Evolutionary conservation across 1,139 yeast species (phyloP).

Genomic region (Starmera stellimalicola): DNA sequence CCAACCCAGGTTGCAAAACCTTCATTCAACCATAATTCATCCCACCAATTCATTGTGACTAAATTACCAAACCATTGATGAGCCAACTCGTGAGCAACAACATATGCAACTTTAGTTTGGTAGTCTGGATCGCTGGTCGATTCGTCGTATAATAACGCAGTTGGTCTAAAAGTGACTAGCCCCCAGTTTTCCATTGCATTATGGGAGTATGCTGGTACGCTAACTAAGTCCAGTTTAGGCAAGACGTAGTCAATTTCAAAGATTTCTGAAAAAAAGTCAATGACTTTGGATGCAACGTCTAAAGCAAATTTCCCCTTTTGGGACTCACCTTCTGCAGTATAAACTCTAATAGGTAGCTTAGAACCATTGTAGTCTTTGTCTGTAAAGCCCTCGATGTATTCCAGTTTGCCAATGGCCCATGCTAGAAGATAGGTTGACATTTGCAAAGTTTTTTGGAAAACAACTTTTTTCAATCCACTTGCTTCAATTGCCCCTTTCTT

Average conservation of each 20-base stretch:
- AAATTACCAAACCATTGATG: constrained; percentile 93
- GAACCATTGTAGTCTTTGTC: constrained; percentile 31
- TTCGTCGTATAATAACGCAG: constrained; percentile 62
- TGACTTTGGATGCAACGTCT: constrained; percentile 65
- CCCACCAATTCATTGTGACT: constrained; percentile 96
- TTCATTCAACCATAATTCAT: constrained; percentile 84
- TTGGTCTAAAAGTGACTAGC: constrained; percentile 71
- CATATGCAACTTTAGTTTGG: constrained; percentile 76
- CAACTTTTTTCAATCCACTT: constrained; percentile 28
- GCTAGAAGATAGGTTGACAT: constrained; percentile 81
- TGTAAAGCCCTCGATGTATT: constrained; percentile 49
- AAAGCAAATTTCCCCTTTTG: constrained; percentile 60
- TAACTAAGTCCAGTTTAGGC: constrained; percentile 77
- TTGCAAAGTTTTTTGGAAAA: constrained; percentile 55
- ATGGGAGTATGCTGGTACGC: constrained; percentile 74
- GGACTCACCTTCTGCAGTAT: constrained; percentile 68
- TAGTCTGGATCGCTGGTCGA: constrained; percentile 57
- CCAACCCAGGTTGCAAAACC: constrained; percentile 93
- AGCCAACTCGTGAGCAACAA: constrained; percentile 83
- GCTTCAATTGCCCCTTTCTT: constrained; percentile 23
- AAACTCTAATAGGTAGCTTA: constrained; percentile 73
- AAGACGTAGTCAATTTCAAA: constrained; percentile 71
- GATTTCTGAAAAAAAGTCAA: constrained; percentile 61
- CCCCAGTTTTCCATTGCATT: constrained; percentile 97
- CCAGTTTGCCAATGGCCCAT: constrained; percentile 74